Evolutionary conservation across 1,139 yeast species (phyloP), one percentile per base, ranked within the genome.

Genomic region (Pichia terricola): DNA sequence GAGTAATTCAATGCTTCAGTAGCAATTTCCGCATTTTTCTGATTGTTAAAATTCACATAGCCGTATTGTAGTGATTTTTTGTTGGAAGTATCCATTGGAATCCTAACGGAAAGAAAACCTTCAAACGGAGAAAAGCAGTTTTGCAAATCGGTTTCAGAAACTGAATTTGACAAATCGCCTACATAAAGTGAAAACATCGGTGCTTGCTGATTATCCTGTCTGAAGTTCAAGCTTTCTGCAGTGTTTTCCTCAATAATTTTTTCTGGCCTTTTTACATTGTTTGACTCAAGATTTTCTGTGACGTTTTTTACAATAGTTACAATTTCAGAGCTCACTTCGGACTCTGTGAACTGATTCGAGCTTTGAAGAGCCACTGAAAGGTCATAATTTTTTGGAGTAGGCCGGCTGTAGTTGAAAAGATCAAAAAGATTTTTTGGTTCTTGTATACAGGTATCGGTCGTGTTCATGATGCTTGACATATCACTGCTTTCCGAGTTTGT

Each of bases 1-100:
- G 68, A 65, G 50, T 72, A 75, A 50, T 72, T 74, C 35, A 70
- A 58, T 10, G 64, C 65, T 28, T 70, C 72, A 32, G 68, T 60
- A 3, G 77, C 78, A 4, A 34, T 30, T 10, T 59, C 56, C 1
- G 75, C 76, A 37, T 66, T 69, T 27, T 56, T 56, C 33, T 60
- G 57, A 2, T 51, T 53, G 28, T 48, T 44, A 51, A 71, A 73
- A 51, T 75, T 75, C 36, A 73, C 67, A 54, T 74, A 75, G 0
- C 77, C 81, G 53, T 75, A 73, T 6, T 77, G 73, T 40, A 75
- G 58, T 0, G 79, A 67, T 31, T 50, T 54, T 30, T 65, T 66
- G 2, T 71, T 62, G 2, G 51, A 48, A 4, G 65, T 61, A 45
- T 67, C 66, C 28, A 59, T 53, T 46, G 80, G 76, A 26, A 75